These are phyloP conservation scores for Rhodamnia rubescens DNA, from an alignment of 345 rosid genomes.

Conservation along the genomic window DNA sequence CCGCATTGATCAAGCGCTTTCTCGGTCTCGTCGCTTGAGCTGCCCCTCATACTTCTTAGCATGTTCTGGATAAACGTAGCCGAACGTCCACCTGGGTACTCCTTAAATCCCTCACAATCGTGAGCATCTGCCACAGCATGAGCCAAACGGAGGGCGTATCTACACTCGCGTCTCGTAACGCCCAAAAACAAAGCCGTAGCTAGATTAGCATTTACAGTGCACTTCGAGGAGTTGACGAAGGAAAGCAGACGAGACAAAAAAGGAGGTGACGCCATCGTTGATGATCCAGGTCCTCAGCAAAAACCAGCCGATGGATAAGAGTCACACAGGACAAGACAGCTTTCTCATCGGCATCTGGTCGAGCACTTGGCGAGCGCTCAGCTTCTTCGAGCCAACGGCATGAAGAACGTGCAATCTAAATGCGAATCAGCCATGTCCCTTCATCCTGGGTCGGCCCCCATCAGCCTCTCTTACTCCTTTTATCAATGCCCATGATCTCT, in stretches of 20 bases:
- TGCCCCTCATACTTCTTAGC: constrained; percentile 29
- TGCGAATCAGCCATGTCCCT: neutral
- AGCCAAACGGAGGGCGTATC: neutral
- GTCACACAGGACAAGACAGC: neutral
- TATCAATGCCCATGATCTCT: too few relatives aligned
- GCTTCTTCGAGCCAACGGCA: neutral
- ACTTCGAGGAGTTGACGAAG: neutral
- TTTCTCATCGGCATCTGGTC: neutral
- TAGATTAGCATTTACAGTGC: neutral
- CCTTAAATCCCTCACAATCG: neutral
- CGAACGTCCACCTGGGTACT: neutral
- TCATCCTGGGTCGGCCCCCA: neutral
- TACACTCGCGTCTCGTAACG: neutral
- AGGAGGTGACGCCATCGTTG: neutral
- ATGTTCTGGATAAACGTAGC: constrained; percentile 21
- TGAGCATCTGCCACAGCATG: accelerated
- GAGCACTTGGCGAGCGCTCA: neutral
- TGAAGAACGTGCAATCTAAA: neutral
- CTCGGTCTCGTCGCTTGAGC: constrained; percentile 37
- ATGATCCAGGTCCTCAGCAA: neutral
- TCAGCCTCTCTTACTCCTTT: neutral
- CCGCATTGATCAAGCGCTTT: constrained; percentile 33
- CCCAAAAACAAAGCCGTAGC: neutral
- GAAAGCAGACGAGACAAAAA: neutral
- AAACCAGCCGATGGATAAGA: neutral